Percentiles rank a stretch among this genome's conserved stretches.
These are phyloP conservation scores for Penicillium palitans DNA, from an alignment of 2,329 filamentous ascomycete species.

Conservation along the genomic window DNA sequence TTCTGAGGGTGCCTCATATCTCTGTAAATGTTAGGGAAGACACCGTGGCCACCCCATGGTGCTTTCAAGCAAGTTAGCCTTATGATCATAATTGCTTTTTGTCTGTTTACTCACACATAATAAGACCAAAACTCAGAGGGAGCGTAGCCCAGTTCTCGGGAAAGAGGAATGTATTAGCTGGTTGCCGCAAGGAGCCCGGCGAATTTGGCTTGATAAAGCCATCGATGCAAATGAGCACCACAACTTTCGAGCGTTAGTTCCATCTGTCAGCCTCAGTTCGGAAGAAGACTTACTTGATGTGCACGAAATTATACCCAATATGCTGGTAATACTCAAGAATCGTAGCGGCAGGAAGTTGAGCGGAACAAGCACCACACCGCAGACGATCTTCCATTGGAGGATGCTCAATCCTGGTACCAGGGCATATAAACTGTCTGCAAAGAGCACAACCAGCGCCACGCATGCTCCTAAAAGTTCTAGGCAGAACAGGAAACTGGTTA, in stretches of 20 bases:
- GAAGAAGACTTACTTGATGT: constrained; percentile 69
- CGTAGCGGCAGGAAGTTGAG: constrained; percentile 82
- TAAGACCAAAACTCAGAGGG: constrained; percentile 82
- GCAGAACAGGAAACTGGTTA: constrained; percentile 82
- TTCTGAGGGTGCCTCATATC: constrained; percentile 82
- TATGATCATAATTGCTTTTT: neutral
- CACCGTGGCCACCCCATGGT: constrained; percentile 69
- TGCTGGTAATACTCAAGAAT: constrained; percentile 82
- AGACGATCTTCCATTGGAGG: constrained; percentile 80
- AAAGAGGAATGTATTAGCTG: constrained; percentile 76
- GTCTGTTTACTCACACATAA: constrained; percentile 63
- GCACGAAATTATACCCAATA: constrained; percentile 88
- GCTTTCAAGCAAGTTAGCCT: constrained; percentile 34
- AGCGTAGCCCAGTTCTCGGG: constrained; percentile 84
- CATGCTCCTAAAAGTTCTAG: constrained; percentile 84
- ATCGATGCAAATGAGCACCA: constrained; percentile 78
- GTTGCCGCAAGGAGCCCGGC: constrained; percentile 81
- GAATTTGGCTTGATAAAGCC: constrained; percentile 77
- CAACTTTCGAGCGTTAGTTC: constrained; percentile 58
- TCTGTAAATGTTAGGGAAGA: constrained; percentile 82
- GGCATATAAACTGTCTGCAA: constrained; percentile 81
- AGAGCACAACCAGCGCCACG: constrained; percentile 87
- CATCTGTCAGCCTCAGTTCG: neutral
- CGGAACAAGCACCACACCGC: constrained; percentile 74
- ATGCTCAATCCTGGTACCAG: constrained; percentile 71